Conservation (phyloP, 1,139 yeast species). For the Debaryomyces sp. region DNA sequence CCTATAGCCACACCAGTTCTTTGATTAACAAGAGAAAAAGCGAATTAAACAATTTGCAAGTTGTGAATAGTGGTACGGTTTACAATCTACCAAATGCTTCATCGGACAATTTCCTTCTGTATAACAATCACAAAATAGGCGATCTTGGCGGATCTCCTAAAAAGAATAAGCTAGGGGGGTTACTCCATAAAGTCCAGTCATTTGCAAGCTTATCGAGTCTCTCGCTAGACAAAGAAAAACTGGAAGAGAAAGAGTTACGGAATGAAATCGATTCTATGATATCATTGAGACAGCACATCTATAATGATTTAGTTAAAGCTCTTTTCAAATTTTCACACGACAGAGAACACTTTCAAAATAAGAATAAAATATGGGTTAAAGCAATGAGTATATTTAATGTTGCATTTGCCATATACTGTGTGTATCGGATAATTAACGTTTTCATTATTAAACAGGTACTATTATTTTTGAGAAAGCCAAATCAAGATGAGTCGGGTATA, state of each 20-base stretch:
- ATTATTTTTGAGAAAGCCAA: background rate
- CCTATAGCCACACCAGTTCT: conserved; percentile 42
- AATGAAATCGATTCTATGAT: conserved; percentile 40
- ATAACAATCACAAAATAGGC: conserved; percentile 1
- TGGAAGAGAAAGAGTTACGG: conserved; percentile 36
- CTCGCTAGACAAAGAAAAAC: conserved; percentile 15
- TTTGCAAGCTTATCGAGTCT: conserved; percentile 38
- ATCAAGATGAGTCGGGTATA: background rate
- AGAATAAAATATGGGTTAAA: conserved; percentile 4
- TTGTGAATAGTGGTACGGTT: conserved; percentile 28
- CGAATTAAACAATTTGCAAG: conserved; percentile 31
- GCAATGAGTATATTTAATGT: conserved; percentile 19
- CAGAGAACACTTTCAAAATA: conserved; percentile 12
- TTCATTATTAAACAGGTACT: conserved; percentile 42
- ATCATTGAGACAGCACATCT: conserved; percentile 29
- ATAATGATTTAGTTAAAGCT: conserved; percentile 29
- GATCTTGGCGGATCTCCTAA: conserved; percentile 9
- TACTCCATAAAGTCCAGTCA: conserved; percentile 45
- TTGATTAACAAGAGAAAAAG: conserved; percentile 35
- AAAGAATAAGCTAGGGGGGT: conserved; percentile 23
- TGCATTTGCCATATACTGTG: conserved; percentile 61
- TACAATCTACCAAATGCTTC: conserved; percentile 24
- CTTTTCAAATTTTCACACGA: conserved; percentile 19
- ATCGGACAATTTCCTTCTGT: conserved; percentile 15
- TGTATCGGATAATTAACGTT: conserved; percentile 60